phyloP scores from a whole-genome alignment of 2,329 filamentous ascomycete species.

The Fusarium musae region DNA sequence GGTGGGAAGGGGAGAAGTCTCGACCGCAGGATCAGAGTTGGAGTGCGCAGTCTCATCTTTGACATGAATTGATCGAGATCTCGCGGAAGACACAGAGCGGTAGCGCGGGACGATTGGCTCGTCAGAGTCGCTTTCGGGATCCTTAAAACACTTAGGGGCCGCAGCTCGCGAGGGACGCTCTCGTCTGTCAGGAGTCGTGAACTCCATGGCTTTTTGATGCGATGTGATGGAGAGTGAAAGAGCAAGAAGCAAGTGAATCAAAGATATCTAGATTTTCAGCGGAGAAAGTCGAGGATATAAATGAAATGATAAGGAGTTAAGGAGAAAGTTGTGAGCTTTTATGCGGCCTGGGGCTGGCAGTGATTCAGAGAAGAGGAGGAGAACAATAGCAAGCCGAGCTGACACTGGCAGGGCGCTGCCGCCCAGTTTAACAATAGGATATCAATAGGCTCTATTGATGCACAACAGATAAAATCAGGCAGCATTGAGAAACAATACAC shows the following conservation, averaged over 20 bases:
- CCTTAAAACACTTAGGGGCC: slow-evolving; percentile 8
- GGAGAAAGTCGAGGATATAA: not conserved
- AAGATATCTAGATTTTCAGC: not conserved
- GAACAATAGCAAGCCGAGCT: not conserved
- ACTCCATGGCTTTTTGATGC: not conserved
- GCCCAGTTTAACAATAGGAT: not conserved
- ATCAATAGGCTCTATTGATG: not conserved
- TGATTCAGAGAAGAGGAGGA: not conserved
- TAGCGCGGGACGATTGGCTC: not conserved
- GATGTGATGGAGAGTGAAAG: not conserved
- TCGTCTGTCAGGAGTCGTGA: not conserved
- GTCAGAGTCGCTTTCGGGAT: slow-evolving; percentile 7
- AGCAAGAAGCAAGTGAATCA: not conserved
- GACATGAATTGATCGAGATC: not conserved
- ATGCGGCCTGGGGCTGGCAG: not conserved
- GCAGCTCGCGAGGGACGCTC: slow-evolving; percentile 17
- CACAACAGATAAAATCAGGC: not conserved
- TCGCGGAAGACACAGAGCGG: not conserved
- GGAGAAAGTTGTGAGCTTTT: not conserved
- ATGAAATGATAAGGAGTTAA: not conserved
- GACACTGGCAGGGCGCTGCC: slow-evolving; percentile 2
- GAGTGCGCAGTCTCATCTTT: not conserved
- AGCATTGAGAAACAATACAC: not conserved
- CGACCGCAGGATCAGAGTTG: not conserved
- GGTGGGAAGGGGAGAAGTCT: not conserved